Percentiles rank a stretch among this genome's conserved stretches.
phyloP scores from a whole-genome alignment of 2,329 filamentous ascomycete genomes.

The Xylaria sp. region DNA sequence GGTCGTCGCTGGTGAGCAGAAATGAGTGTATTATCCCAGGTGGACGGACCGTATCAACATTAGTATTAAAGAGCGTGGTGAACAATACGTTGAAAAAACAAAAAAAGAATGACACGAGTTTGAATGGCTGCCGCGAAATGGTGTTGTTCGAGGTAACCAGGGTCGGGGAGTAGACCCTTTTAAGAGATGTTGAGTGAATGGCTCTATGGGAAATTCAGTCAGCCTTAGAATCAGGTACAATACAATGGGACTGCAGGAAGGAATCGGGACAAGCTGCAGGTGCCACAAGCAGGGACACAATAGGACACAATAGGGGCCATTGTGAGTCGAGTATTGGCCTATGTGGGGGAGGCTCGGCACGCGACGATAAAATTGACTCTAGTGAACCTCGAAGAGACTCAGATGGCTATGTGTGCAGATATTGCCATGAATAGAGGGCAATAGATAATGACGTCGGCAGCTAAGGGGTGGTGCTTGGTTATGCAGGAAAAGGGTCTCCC shows the following conservation, averaged over 20 bases:
- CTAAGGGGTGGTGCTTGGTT: constrained; percentile 22
- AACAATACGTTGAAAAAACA: constrained; percentile 54
- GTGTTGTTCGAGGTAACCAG: constrained; percentile 48
- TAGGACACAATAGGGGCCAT: constrained; percentile 42
- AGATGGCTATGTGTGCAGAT: constrained; percentile 30
- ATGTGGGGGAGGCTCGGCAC: constrained; percentile 46
- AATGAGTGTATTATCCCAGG: constrained; percentile 59
- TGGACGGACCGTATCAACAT: constrained; percentile 61
- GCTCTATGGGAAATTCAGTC: constrained; percentile 44
- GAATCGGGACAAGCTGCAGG: constrained; percentile 43
- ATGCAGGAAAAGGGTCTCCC: constrained; percentile 50
- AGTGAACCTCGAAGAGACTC: constrained; percentile 40
- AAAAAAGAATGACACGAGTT: constrained; percentile 68
- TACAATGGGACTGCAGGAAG: constrained; percentile 38
- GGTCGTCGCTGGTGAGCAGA: constrained; percentile 50
- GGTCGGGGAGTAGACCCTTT: constrained; percentile 59
- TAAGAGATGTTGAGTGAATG: constrained; percentile 57
- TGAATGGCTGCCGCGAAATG: constrained; percentile 60
- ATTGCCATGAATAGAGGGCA: constrained; percentile 40
- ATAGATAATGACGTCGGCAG: constrained; percentile 41
- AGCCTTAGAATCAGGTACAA: constrained; percentile 44
- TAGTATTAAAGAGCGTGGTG: constrained; percentile 71
- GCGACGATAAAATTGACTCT: constrained; percentile 43
- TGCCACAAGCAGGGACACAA: constrained; percentile 44
- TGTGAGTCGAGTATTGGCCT: constrained; percentile 43